A percentile compares a stretch with the other conserved stretches of the same genome.
Conservation (phyloP, 768 basidiomycete genomes). For the Tephrocybe sp. region DNA sequence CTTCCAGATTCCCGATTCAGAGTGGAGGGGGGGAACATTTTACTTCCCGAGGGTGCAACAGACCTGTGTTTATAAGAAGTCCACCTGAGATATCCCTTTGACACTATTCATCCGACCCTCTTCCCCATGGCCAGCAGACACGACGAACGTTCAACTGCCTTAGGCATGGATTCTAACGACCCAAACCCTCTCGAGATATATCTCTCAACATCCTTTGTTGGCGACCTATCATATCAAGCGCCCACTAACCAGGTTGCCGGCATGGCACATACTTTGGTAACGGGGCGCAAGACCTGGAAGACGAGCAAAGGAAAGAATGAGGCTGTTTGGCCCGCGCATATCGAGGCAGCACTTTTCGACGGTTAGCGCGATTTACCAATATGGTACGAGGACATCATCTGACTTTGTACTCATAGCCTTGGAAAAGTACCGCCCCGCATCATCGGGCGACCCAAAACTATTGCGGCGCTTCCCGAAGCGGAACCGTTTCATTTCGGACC, state of each 20-base stretch:
- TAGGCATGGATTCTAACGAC: neutral
- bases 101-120: neutral
- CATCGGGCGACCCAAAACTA: slow-evolving; percentile 48
- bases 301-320: slow-evolving; percentile 50
- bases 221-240: slow-evolving; percentile 17
- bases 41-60: slow-evolving; percentile 8
- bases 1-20: slow-evolving; percentile 6
- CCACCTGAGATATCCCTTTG: neutral
- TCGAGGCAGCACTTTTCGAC: slow-evolving; percentile 62
- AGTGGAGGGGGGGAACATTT: slow-evolving; percentile 10
- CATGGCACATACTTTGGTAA: slow-evolving; percentile 32
- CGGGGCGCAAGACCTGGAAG: slow-evolving; percentile 58
- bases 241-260: slow-evolving; percentile 11
- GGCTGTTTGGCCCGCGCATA: slow-evolving; percentile 61
- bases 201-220: slow-evolving; percentile 18
- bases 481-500: slow-evolving; percentile 65
- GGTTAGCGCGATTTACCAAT: slow-evolving; percentile 35
- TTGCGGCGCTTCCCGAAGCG: slow-evolving; percentile 65
- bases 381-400: neutral
- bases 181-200: slow-evolving; percentile 15
- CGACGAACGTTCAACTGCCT: slow-evolving; percentile 3
- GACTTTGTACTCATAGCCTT: slow-evolving; percentile 37
- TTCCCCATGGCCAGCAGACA: slow-evolving; percentile 9
- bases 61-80: slow-evolving; percentile 12
- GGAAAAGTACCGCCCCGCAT: slow-evolving; percentile 54